These are phyloP conservation scores for Botryosphaeria dothidea DNA, from an alignment of 2,329 filamentous ascomycete genomes.

Conservation along the genomic window DNA sequence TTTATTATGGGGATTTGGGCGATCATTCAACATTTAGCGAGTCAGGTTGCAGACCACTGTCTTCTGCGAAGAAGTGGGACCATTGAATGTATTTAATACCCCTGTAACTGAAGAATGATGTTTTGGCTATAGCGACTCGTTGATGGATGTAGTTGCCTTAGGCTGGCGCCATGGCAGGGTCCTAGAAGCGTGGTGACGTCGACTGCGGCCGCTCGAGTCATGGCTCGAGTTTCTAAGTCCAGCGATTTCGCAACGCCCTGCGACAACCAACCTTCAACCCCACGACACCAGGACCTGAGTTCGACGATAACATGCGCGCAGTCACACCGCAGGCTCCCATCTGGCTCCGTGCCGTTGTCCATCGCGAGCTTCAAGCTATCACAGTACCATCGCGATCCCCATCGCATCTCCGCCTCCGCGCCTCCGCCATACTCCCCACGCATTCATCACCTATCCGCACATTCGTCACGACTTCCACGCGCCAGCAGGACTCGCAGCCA, in stretches of 20 bases:
- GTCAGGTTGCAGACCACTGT: background rate
- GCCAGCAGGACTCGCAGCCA: background rate
- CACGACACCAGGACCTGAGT: background rate
- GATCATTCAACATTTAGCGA: constrained; percentile 10
- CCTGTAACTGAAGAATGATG: background rate
- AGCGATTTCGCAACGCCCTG: constrained; percentile 5
- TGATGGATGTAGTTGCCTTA: background rate
- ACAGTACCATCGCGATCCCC: background rate
- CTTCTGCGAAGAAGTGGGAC: background rate
- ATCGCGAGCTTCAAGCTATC: constrained; percentile 20
- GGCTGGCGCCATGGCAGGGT: background rate
- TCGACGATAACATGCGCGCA: constrained; percentile 21
- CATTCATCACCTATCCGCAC: background rate
- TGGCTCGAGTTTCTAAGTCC: constrained; percentile 5
- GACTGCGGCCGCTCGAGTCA: constrained; percentile 5
- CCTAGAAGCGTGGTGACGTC: background rate
- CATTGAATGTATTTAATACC: constrained; percentile 4
- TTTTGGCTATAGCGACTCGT: background rate
- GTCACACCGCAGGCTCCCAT: constrained; percentile 24
- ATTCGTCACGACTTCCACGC: background rate
- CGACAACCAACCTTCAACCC: background rate
- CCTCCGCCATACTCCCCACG: background rate
- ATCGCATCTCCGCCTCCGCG: background rate
- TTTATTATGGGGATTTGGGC: background rate
- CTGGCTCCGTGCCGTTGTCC: constrained; percentile 29